A percentile compares a stretch with the other conserved stretches of the same genome.
Conservation (phyloP, 2,329 filamentous ascomycete genomes). For the Juglanconis sp. region DNA sequence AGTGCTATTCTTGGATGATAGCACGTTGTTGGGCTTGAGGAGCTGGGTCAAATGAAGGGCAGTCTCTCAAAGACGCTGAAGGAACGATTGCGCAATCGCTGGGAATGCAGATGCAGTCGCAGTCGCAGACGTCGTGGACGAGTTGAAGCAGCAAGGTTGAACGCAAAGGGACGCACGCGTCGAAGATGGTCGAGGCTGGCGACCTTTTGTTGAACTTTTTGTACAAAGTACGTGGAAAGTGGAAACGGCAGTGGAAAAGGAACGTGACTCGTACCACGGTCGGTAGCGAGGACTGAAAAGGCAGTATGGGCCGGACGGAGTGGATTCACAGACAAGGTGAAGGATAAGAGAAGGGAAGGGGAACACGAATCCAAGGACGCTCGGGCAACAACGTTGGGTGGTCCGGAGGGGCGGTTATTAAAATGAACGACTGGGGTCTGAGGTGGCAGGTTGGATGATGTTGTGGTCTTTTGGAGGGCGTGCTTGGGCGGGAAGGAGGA, state of each 20-base stretch:
- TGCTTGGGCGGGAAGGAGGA: too few species aligned
- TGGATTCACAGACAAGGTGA: not conserved
- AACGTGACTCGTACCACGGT: slow-evolving; percentile 2
- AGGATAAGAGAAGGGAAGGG: not conserved
- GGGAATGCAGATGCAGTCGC: slow-evolving; percentile 25
- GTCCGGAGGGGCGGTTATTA: slow-evolving; percentile 9
- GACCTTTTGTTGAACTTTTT: slow-evolving; percentile 9
- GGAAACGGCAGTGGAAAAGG: not conserved
- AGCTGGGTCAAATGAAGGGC: slow-evolving; percentile 22
- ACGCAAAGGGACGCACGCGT: not conserved
- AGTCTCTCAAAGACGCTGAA: slow-evolving; percentile 54
- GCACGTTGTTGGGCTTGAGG: not conserved
- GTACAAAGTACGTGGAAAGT: not conserved
- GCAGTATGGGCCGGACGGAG: not conserved
- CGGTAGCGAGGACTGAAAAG: not conserved
- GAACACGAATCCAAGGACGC: not conserved
- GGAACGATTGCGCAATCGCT: slow-evolving; percentile 29
- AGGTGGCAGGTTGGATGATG: not conserved
- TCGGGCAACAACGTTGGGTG: not conserved
- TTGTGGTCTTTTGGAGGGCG: too few species aligned
- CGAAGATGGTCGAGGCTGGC: slow-evolving; percentile 14
- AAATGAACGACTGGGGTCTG: slow-evolving; percentile 8
- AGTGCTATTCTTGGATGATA: not conserved
- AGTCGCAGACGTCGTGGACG: slow-evolving; percentile 20
- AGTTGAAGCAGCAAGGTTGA: not conserved